These are phyloP conservation scores for Linanthus parryae DNA, from an alignment of 148 eudicot species.

Conservation along the genomic window DNA sequence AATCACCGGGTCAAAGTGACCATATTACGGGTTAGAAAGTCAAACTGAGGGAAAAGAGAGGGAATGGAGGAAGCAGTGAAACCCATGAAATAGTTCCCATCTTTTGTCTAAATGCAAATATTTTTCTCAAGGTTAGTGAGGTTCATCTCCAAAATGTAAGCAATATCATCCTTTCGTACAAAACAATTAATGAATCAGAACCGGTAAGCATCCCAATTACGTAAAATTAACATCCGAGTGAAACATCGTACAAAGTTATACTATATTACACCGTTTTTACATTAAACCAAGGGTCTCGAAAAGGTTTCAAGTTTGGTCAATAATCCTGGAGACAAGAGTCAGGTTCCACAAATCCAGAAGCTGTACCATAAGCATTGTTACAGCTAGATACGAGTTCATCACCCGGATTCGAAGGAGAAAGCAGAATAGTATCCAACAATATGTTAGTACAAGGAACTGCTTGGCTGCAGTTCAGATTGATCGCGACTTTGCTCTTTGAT, in stretches of 20 bases:
- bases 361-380: constrained; percentile 15
- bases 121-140: too few species aligned
- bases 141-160: too few species aligned
- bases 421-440: constrained; percentile 8
- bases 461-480: constrained; percentile 16
- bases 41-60: too few species aligned
- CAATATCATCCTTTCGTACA: too few species aligned
- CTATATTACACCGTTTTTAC: not conserved
- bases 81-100: too few species aligned
- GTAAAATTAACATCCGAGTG: too few species aligned
- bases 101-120: too few species aligned
- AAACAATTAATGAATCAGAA: too few species aligned
- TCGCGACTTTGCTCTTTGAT: constrained; percentile 13
- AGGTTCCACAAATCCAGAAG: constrained; percentile 5
- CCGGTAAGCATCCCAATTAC: too few species aligned
- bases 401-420: constrained; percentile 2
- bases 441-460: constrained; percentile 18
- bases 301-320: not conserved
- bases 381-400: constrained; percentile 10
- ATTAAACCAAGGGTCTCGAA: not conserved
- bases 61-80: too few species aligned
- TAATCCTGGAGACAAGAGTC: constrained; percentile 11
- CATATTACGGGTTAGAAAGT: too few species aligned
- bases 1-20: too few species aligned
- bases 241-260: not conserved